Percentiles rank a stretch among this genome's conserved stretches.
phyloP scores from a whole-genome alignment of 805 yeast genomes.

The Debaryomyces prosopidis region DNA sequence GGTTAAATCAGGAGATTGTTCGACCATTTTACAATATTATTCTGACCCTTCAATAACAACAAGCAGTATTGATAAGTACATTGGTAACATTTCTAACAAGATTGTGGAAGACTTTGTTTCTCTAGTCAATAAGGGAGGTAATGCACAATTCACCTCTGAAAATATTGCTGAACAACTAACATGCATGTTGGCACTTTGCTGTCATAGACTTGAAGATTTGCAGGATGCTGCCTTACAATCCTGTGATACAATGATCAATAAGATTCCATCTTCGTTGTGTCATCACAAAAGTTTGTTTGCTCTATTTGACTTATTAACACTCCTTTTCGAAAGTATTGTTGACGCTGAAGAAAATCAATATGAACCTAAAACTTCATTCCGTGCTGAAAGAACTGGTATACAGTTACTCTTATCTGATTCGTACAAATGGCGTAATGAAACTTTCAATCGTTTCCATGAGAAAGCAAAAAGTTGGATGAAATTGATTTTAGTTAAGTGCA shows the following conservation, averaged over 20 bases:
- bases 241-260: conserved; percentile 64
- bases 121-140: conserved; percentile 53
- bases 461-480: conserved; percentile 70
- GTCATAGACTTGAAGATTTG: conserved; percentile 72
- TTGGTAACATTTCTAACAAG: conserved; percentile 63
- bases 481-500: conserved; percentile 55
- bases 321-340: conserved; percentile 74
- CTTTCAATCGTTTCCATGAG: conserved; percentile 59
- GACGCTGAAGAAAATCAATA: conserved; percentile 85
- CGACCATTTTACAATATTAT: conserved; percentile 72
- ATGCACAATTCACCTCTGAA: conserved; percentile 55
- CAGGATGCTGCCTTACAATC: conserved; percentile 81
- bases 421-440: conserved; percentile 68
- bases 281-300: conserved; percentile 72
- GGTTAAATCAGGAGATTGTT: conserved; percentile 77
- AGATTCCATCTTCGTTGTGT: conserved; percentile 78
- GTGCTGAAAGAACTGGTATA: conserved; percentile 45
- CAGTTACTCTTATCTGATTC: conserved; percentile 69
- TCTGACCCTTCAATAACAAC: conserved; percentile 76
- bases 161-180: conserved; percentile 67
- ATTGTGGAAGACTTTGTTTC: conserved; percentile 58
- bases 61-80: conserved; percentile 65
- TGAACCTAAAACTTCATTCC: conserved; percentile 75
- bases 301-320: conserved; percentile 74
- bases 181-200: conserved; percentile 64